Conservation (phyloP, 2,329 filamentous ascomycete genomes). For the Aplosporella prunicola region DNA sequence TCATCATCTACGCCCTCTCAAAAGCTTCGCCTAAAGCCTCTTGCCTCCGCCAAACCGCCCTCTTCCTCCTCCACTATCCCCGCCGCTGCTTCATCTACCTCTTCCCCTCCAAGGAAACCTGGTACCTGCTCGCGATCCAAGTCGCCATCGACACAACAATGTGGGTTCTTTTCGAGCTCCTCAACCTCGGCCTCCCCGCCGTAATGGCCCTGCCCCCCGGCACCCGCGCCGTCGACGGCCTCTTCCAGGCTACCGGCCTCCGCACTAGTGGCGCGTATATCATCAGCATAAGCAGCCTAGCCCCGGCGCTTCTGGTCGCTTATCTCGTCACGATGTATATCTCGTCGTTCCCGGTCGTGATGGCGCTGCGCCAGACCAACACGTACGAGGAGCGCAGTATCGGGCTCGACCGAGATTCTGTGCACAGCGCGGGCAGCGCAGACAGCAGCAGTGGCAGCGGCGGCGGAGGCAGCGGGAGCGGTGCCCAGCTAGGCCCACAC, state of each 20-base stretch:
- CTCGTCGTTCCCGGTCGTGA: conserved; percentile 52
- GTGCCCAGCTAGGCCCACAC: conserved; percentile 44
- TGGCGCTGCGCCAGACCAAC: conserved; percentile 59
- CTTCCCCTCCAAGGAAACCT: conserved; percentile 54
- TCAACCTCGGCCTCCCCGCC: conserved; percentile 53
- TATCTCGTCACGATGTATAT: conserved; percentile 61
- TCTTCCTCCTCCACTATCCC: conserved; percentile 28
- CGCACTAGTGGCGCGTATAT: conserved; percentile 59
- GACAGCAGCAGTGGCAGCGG: background rate
- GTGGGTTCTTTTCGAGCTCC: conserved; percentile 56
- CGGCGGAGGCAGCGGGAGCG: background rate
- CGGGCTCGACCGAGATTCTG: conserved; percentile 41
- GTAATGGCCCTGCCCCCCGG: conserved; percentile 44
- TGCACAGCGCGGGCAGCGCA: too few species aligned
- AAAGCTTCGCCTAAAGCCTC: conserved; percentile 15
- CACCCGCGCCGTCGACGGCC: conserved; percentile 51
- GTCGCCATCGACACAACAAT: conserved; percentile 52
- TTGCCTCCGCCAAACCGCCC: conserved; percentile 25
- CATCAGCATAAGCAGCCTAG: conserved; percentile 47
- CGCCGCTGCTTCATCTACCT: conserved; percentile 53
- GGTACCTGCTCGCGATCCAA: conserved; percentile 56
- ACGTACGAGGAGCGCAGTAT: conserved; percentile 62
- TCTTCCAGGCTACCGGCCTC: conserved; percentile 54
- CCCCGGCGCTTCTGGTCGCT: conserved; percentile 49
- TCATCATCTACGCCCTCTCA: conserved; percentile 48